Base-by-base conservation (phyloP, 345 rosid species). In the Syzygium oleosum region DNA sequence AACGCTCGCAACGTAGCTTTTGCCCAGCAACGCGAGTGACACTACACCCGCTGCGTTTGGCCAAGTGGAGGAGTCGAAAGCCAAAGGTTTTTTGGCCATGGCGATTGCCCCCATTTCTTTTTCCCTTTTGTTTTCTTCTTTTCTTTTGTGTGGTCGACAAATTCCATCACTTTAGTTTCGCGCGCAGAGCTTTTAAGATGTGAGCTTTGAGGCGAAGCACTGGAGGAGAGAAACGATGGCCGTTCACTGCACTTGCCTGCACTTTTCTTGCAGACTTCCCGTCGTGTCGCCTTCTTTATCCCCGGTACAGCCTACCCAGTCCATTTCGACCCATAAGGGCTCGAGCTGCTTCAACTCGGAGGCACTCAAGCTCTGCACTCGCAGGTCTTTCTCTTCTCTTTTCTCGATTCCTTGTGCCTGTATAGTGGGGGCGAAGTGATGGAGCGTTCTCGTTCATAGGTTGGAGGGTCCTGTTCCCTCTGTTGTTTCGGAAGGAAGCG, bases 401-500 rank as follows among this genome's bases (percentile, higher is more conserved):
- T 22, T 34, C 49, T 49, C 29, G 31, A 49, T 84, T 84, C 54
- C 34, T 9, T 2, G 21, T 73, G 80, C 7, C 46, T 19, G 13
- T 9, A 1, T 19, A 38, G 10, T 34, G 46, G 80, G 80, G 49
- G 46, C 80, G 80, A 73, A 73, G 38, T 73, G 80, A 73, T 34
- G 49, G 49, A 73, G 80, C 49, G 80, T 73, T 34, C 80, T 10
- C 7, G 80, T 73, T 5, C 80, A 1, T 0, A 73, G 80, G 49
- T 73, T 41, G 49, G 80, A 73, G 49, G 92, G 91, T 87, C 90
- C 93, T 49, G 92, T 92, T 88, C 91, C 92, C 87, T 95, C 96
- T 63, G 91, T 97, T 27, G 91, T 93, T 85, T 94, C 99, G n/a
- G 96, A 95, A 85, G 93, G 92, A 91, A 92, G 86, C 88, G 92